These are phyloP conservation scores for Mycena rosella DNA, from an alignment of 768 basidiomycete genomes.

Conservation along the genomic window DNA sequence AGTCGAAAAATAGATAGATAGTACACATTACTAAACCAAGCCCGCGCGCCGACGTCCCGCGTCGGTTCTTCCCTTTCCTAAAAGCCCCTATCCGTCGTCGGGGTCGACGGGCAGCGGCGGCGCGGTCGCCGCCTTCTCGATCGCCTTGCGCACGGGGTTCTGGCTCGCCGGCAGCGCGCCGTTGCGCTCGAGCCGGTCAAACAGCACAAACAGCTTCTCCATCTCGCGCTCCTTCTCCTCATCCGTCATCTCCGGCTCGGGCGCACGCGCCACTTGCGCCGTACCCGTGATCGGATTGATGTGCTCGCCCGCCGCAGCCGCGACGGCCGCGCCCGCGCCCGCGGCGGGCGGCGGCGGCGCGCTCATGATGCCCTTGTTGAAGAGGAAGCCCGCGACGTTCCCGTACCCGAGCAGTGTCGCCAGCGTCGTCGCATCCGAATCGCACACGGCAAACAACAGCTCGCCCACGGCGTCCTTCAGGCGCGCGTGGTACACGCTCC, in stretches of 20 bases:
- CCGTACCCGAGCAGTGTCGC: conserved; percentile 92
- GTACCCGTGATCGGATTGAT: conserved; percentile 94
- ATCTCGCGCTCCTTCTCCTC: conserved; percentile 97
- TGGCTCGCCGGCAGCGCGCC: conserved; percentile 74
- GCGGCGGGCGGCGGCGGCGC: conserved; percentile 58
- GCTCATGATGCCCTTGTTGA: conserved; percentile 87
- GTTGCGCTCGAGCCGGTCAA: conserved; percentile 87
- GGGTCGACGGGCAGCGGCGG: background rate
- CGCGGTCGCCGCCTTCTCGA: conserved; percentile 53
- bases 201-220: conserved; percentile 91
- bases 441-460: conserved; percentile 86
- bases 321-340: conserved; percentile 22
- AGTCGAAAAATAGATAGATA: no score
- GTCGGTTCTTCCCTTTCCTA: no score
- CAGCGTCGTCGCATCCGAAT: conserved; percentile 82
- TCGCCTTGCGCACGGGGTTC: conserved; percentile 81
- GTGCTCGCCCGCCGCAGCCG: conserved; percentile 45
- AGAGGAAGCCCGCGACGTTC: conserved; percentile 94
- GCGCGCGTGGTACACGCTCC: conserved; percentile 77
- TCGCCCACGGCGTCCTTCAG: conserved; percentile 87
- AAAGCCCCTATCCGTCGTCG: background rate
- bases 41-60: no score
- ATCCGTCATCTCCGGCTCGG: conserved; percentile 80
- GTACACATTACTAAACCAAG: no score
- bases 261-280: conserved; percentile 55